phyloP scores from a whole-genome alignment of 305 asterid genomes.

The Galium porrigens region DNA sequence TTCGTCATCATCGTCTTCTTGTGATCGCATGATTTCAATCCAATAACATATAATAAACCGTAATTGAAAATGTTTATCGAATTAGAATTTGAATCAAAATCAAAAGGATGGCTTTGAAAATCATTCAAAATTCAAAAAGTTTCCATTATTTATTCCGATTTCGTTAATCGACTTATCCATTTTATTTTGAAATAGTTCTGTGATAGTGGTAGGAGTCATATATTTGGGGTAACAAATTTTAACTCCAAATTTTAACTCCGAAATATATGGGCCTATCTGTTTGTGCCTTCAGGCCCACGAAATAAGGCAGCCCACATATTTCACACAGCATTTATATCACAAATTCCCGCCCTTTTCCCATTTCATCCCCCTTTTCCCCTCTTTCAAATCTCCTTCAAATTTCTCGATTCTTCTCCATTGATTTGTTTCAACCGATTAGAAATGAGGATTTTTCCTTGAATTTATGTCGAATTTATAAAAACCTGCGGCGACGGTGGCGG shows the following conservation, averaged over 20 bases:
- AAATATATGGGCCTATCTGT: not conserved
- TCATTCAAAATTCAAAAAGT: not conserved
- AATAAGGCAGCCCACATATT: not conserved
- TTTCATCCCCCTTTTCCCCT: not conserved
- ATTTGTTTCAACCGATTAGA: not conserved
- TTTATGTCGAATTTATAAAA: not conserved
- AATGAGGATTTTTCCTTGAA: not conserved
- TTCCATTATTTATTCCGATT: no score
- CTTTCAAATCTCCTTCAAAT: conserved; percentile 1
- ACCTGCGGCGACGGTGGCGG: not conserved
- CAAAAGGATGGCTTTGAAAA: not conserved
- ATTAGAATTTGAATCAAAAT: not conserved
- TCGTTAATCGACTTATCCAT: not conserved
- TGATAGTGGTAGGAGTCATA: no score
- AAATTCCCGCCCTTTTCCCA: not conserved
- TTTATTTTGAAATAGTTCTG: no score
- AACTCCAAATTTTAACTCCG: no score
- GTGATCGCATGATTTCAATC: not conserved
- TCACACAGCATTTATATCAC: not conserved
- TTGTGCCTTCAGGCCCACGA: not conserved
- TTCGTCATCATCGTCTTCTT: not conserved
- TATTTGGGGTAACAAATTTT: no score
- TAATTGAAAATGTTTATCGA: no score
- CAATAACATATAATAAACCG: not conserved
- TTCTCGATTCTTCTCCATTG: not conserved